Conservation (phyloP, 345 rosid genomes). For the Sisymbrium irio region DNA sequence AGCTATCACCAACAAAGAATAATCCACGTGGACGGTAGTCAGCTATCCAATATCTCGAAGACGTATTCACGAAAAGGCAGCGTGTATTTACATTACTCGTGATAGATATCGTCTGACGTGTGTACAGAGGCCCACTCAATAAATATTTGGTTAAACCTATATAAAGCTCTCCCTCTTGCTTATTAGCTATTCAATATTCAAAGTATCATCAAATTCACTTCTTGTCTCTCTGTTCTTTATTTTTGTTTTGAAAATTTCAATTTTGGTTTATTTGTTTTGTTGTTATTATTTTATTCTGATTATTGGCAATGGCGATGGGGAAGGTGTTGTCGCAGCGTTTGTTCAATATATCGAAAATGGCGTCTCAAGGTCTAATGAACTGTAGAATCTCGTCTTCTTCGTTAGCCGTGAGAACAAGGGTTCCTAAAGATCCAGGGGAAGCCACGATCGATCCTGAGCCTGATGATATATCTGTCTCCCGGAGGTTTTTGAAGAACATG, state of each 20-base stretch:
- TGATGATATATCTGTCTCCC: conserved; percentile 46
- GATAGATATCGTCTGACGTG: conserved; percentile 31
- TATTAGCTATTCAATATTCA: not conserved
- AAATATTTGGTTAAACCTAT: conserved; percentile 31
- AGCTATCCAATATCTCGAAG: not conserved
- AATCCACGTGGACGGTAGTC: conserved; percentile 15
- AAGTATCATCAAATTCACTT: conserved; percentile 7
- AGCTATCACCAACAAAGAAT: conserved; percentile 7
- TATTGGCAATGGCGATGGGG: conserved; percentile 56
- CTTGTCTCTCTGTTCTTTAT: not conserved
- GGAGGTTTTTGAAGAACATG: conserved; percentile 51
- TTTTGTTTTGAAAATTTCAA: not conserved
- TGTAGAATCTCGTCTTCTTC: conserved; percentile 41
- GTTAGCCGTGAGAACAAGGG: conserved; percentile 31
- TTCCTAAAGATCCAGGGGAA: conserved; percentile 31
- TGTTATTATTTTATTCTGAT: not conserved
- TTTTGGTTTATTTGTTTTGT: not conserved
- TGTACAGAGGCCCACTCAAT: not conserved
- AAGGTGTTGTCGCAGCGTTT: conserved; percentile 59
- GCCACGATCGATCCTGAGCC: conserved; percentile 57
- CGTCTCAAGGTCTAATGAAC: conserved; percentile 36
- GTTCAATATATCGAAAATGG: conserved; percentile 48
- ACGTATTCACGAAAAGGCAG: conserved; percentile 27
- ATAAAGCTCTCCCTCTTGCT: conserved; percentile 23
- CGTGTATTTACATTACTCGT: conserved; percentile 12